These are phyloP conservation scores for Yarrowia keelungensis DNA, from an alignment of 805 yeast species.

Conservation along the genomic window DNA sequence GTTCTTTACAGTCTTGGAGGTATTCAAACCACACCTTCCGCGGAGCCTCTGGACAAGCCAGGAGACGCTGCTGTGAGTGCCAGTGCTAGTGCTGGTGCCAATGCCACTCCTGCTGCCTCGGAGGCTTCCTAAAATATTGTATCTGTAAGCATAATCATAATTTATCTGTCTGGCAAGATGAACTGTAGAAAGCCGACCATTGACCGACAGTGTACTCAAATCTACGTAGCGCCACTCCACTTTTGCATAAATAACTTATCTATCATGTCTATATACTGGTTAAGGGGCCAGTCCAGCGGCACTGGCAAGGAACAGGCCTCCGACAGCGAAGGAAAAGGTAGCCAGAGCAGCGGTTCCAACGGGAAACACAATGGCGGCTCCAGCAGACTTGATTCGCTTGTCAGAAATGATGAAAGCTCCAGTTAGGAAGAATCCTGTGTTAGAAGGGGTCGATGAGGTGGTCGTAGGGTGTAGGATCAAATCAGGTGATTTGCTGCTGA, in stretches of 20 bases:
- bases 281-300: conserved; percentile 37
- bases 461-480: background rate
- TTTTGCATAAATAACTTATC: conserved; percentile 7
- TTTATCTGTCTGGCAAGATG: conserved; percentile 1
- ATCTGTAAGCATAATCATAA: conserved; percentile 30
- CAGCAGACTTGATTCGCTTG: conserved; percentile 18
- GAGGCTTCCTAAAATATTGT: conserved; percentile 9
- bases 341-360: conserved; percentile 37
- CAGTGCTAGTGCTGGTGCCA: background rate
- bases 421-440: conserved; percentile 33
- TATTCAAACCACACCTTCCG: conserved; percentile 3
- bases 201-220: no score
- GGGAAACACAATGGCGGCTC: conserved; percentile 24
- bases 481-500: no score
- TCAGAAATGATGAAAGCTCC: conserved; percentile 38
- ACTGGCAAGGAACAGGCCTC: conserved; percentile 37
- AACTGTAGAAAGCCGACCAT: no score
- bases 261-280: conserved; percentile 24
- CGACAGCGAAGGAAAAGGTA: conserved; percentile 34
- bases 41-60: conserved; percentile 28
- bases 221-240: no score
- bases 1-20: conserved; percentile 27
- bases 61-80: conserved; percentile 16
- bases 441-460: background rate
- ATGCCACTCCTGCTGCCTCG: background rate